A percentile compares a stretch with the other conserved stretches of the same genome.
Evolutionary conservation across 306 rosid genomes (phyloP).

Genomic region (Fagus crenata): DNA sequence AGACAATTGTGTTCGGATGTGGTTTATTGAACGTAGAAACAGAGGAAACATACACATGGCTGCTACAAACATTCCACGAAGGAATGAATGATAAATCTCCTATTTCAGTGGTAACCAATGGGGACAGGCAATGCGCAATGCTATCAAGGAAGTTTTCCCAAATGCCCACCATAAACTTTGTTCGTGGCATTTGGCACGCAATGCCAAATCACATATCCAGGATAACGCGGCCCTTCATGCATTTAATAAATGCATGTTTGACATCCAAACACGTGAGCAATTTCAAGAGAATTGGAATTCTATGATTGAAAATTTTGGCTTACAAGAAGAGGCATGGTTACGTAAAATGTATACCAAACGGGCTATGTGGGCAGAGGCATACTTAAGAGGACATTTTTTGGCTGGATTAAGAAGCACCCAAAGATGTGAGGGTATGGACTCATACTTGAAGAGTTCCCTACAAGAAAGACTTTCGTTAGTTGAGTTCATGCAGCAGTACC

Average conservation of each 20-base stretch:
- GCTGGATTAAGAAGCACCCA: constrained; percentile 18
- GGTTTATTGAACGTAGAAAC: neutral
- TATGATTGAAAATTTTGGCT: constrained; percentile 10
- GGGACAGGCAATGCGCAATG: too few species aligned
- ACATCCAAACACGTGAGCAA: constrained; percentile 2
- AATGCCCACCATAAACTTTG: too few species aligned
- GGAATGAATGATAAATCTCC: too few species aligned
- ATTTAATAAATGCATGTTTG: constrained; percentile 22
- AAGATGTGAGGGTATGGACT: constrained; percentile 10
- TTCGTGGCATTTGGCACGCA: too few species aligned
- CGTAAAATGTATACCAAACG: constrained; percentile 9
- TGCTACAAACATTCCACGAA: too few species aligned
- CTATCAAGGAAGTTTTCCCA: too few species aligned
- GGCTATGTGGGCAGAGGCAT: constrained; percentile 30
- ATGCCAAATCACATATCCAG: neutral
- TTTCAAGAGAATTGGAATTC: constrained; percentile 24
- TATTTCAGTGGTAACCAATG: too few species aligned
- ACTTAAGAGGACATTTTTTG: constrained; percentile 24
- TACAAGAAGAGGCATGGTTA: constrained; percentile 13
- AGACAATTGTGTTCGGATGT: constrained; percentile 25
- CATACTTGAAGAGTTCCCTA: neutral
- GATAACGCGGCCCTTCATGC: constrained; percentile 17
- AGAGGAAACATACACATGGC: too few species aligned
- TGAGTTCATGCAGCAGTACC: neutral
- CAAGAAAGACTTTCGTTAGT: neutral